Percentiles rank a stretch among this genome's conserved stretches.
These are phyloP conservation scores for Claviceps capensis DNA, from an alignment of 2,329 filamentous ascomycete genomes.

Conservation along the genomic window DNA sequence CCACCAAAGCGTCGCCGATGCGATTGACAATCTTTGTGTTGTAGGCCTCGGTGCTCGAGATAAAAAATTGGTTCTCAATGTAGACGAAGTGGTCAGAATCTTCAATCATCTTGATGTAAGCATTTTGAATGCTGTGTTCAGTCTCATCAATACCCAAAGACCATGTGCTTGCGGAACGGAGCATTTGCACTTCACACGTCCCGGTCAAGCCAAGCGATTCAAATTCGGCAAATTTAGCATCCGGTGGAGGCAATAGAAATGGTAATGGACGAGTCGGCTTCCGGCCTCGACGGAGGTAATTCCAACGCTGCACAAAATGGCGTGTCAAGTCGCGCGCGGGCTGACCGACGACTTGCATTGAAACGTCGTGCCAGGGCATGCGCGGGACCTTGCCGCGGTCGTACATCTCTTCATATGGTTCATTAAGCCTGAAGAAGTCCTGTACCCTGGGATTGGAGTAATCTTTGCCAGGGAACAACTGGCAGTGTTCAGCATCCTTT, in stretches of 20 bases:
- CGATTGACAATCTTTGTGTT: conserved; percentile 80
- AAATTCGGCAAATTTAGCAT: conserved; percentile 75
- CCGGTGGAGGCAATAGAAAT: conserved; percentile 83
- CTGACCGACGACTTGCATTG: conserved; percentile 95
- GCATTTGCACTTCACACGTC: conserved; percentile 91
- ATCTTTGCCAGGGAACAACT: conserved; percentile 94
- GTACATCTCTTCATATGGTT: conserved; percentile 98
- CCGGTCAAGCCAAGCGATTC: conserved; percentile 80
- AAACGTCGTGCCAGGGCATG: conserved; percentile 98
- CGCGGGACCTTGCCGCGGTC: conserved; percentile 75
- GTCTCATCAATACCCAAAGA: conserved; percentile 78
- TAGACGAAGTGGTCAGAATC: conserved; percentile 96
- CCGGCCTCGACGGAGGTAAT: conserved; percentile 83
- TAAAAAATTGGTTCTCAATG: conserved; percentile 98
- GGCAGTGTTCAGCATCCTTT: conserved; percentile 85
- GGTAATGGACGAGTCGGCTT: conserved; percentile 90
- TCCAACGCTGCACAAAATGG: conserved; percentile 97
- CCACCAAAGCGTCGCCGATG: conserved; percentile 87
- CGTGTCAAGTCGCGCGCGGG: conserved; percentile 86
- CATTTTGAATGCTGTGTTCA: conserved; percentile 91
- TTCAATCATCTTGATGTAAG: conserved; percentile 88
- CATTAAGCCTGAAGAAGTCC: conserved; percentile 85
- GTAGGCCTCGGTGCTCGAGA: conserved; percentile 82
- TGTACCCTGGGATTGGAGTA: conserved; percentile 94
- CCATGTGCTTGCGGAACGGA: conserved; percentile 83